Conservation (phyloP, 83 land plant species). For the Picea mariana region DNA sequence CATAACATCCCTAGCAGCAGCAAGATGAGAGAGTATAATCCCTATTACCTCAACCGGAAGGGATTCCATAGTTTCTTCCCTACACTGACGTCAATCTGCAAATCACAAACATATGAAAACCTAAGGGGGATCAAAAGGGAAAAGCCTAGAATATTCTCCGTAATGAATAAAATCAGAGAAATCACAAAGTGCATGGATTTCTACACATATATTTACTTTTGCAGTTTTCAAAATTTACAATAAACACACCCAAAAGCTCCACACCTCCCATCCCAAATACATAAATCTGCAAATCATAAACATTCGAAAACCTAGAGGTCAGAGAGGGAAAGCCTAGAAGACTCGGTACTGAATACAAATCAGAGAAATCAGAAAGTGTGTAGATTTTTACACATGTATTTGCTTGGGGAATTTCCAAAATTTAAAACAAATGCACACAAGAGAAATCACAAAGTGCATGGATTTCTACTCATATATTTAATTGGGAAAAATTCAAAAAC, state of each 20-base stretch:
- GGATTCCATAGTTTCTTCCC: conserved; percentile 43
- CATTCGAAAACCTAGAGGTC: too few species aligned
- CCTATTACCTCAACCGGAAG: conserved; percentile 90
- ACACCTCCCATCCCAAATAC: neutral
- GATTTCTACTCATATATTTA: too few species aligned
- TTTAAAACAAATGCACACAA: too few species aligned
- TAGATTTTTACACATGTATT: too few species aligned
- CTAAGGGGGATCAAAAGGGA: neutral
- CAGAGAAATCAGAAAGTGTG: too few species aligned
- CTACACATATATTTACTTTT: neutral
- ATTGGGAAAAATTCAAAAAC: neutral
- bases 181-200: neutral
- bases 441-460: too few species aligned
- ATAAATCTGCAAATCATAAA: neutral
- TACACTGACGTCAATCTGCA: neutral
- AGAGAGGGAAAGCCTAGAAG: too few species aligned
- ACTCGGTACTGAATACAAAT: too few species aligned
- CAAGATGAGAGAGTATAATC: conserved; percentile 72
- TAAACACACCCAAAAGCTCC: neutral
- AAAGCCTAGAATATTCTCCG: neutral
- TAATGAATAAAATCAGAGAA: neutral
- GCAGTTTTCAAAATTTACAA: neutral
- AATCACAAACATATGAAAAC: neutral
- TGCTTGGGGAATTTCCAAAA: too few species aligned
- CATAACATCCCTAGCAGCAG: conserved; percentile 75